Percentiles rank a stretch among this genome's conserved stretches.
These are phyloP conservation scores for Plantago major DNA, from an alignment of 257 asterid genomes.

Conservation along the genomic window DNA sequence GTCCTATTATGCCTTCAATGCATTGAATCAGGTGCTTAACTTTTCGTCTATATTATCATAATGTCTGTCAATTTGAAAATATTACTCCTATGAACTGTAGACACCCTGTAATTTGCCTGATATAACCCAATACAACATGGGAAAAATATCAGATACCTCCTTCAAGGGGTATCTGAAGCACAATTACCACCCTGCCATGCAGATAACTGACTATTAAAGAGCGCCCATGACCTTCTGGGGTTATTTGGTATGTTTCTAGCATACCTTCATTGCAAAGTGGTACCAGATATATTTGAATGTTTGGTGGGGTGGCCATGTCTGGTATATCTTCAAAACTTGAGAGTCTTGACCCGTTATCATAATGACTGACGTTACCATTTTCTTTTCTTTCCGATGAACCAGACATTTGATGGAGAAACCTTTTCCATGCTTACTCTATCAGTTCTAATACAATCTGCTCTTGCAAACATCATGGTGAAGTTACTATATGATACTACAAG, in stretches of 20 bases:
- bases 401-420: constrained; percentile 74
- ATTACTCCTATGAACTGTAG: background rate
- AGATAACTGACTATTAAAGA: too few species aligned
- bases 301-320: too few species aligned
- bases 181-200: too few species aligned
- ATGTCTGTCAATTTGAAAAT: background rate
- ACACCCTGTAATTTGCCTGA: background rate
- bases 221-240: too few species aligned
- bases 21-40: constrained; percentile 40
- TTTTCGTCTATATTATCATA: background rate
- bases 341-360: too few species aligned
- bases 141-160: too few species aligned
- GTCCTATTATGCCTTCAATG: constrained; percentile 50
- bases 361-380: background rate
- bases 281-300: too few species aligned
- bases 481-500: constrained; percentile 44
- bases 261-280: too few species aligned
- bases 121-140: too few species aligned
- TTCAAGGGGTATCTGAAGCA: too few species aligned
- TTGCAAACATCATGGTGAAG: constrained; percentile 33
- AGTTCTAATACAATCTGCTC: constrained; percentile 43
- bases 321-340: too few species aligned
- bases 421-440: constrained; percentile 48
- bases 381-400: background rate
- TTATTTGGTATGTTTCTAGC: too few species aligned